Evolutionary conservation across 2,329 filamentous ascomycete genomes (phyloP).

Genomic region (Talaromyces sp.): DNA sequence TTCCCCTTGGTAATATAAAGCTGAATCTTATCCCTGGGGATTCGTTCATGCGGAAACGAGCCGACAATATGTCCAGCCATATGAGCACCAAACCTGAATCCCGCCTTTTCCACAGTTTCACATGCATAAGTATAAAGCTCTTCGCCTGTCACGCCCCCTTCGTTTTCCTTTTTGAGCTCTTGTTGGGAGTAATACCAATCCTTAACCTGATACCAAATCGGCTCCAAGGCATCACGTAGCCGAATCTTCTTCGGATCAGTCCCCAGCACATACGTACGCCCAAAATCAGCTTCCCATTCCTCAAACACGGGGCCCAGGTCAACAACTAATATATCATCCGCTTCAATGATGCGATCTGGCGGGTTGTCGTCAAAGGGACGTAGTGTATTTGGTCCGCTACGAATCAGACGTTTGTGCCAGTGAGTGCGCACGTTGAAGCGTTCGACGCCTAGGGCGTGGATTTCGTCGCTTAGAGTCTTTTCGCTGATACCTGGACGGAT

Average conservation of each 20-base stretch:
- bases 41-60: constrained; percentile 49
- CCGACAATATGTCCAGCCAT: constrained; percentile 50
- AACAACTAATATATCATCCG: constrained; percentile 49
- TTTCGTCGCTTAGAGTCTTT: constrained; percentile 45
- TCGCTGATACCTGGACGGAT: constrained; percentile 47
- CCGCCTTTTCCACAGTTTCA: constrained; percentile 33
- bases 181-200: constrained; percentile 24
- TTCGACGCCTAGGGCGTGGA: constrained; percentile 41
- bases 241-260: constrained; percentile 42
- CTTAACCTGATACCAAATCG: constrained; percentile 45
- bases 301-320: constrained; percentile 52
- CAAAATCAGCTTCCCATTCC: constrained; percentile 51
- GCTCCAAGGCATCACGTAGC: constrained; percentile 45
- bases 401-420: constrained; percentile 51
- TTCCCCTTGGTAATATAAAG: constrained; percentile 47
- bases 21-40: constrained; percentile 43
- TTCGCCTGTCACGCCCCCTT: constrained; percentile 46
- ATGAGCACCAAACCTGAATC: constrained; percentile 43
- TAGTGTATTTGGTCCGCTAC: constrained; percentile 49
- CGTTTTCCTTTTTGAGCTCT: constrained; percentile 9
- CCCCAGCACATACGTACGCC: constrained; percentile 49
- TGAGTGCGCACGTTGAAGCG: constrained; percentile 45
- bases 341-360: constrained; percentile 44
- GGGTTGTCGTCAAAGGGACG: constrained; percentile 47
- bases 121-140: constrained; percentile 45